Evolutionary conservation across 805 yeast genomes (phyloP), one percentile per base, ranked within the genome.

Genomic region (Saturnispora quitensis): DNA sequence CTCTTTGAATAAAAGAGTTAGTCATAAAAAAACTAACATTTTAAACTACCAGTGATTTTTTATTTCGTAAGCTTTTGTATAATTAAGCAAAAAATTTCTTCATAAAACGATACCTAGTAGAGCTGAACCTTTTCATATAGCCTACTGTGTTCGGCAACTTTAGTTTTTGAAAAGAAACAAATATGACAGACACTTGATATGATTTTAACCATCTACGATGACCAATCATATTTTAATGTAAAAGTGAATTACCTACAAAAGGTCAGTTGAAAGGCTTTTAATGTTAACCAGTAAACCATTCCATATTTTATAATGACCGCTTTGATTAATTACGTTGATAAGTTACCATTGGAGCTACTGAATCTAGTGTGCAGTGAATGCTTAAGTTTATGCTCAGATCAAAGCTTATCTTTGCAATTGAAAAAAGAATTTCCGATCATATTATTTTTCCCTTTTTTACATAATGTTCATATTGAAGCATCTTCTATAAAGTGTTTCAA

Each of bases 321-420:
- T 3, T 18, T 40, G 5, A 12, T 33, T 8, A 18, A 33, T 18
- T 49, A 35, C 35, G 34, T 49, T 8, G 27, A 34, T 17, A 34
- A 17, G 7, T 33, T 49, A 15, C 51, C 51, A 18, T 17, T 34
- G 15, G 51, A 49, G 18, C n/a, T 49, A 4, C 34, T 35, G 25
- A 15, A 25, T 35, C 28, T 35, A 20, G 22, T 49, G 4, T 49
- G 51, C 22, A 43, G 27, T 34, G 36, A 49, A 24, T 43, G 51
- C 18, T 36, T 49, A 17, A 25, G 28, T 22, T 22, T 17, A 43
- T 49, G 51, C 36, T 49, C 51, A 34, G 51, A 49, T 22, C 47
- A 49, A 34, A 28, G 35, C 3, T 27, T 49, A 33, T 24, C 36
- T 25, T 25, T 27, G 17, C 51, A 43, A 18, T 24, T 43, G 12